Base-by-base conservation (phyloP, 2,329 filamentous ascomycete species). In the Diaporthe ampelina region DNA sequence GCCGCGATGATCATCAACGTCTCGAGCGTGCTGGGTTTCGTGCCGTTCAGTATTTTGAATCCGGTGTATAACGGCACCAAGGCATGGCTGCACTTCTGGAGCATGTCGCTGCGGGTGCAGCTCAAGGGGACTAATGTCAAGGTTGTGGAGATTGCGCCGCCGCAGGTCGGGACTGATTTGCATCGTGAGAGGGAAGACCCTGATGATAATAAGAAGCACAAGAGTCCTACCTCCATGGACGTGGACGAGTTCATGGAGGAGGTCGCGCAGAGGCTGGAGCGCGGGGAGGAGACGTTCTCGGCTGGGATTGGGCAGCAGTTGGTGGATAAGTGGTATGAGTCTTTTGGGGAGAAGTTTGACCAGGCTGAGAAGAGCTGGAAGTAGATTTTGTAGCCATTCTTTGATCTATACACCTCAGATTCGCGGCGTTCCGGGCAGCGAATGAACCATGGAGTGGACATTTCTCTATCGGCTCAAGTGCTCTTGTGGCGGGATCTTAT, bases 51-150 rank as follows among this genome's bases (percentile, higher is more conserved):
- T 3, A 81, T 90, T 73, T 85, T 90, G 76, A 91, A 90, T 77
- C 89, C 88, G 0, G 86, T 90, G 0, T 91, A 91, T 80, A 90
- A 90, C 77, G 89, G 86, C 3, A 90, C 88, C 2, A 92, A 91
- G 77, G 87, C 88, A 0, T 91, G 86, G 86, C 50, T 90, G 52
- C 88, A 91, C 77, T 90, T 87, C 79, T 91, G 86, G 84, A 86
- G 81, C 35, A 86, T 91, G 84, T 89, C 88, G 58, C 77, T 91
- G 32, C 83, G 89, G 7, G 85, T 85, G 1, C 89, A 91, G 78
- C 80, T 91, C 0, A 78, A 81, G 58, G 79, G 81, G 17, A 84
- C 83, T 0, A 83, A 82, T 1, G 81, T 91, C 43, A 83, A 81
- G 15, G 86, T 91, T 0, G 82, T 91, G 0, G 88, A 91, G 80